Percentiles rank a stretch among this genome's conserved stretches.
Evolutionary conservation across 148 eudicot species (phyloP).

Genomic region (Vaccinium macrocarpon): DNA sequence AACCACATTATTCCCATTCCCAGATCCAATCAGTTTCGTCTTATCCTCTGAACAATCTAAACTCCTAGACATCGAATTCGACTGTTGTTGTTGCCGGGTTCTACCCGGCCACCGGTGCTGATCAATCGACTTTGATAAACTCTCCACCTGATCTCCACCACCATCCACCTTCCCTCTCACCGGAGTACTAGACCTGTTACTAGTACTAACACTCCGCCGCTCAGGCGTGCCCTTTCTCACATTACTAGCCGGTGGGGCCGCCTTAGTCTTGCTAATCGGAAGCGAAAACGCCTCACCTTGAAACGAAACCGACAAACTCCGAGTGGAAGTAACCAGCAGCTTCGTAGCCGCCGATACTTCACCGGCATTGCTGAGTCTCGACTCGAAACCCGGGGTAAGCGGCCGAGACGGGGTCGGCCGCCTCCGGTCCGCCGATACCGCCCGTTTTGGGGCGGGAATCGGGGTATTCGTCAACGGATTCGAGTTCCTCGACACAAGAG

Average conservation of each 20-base stretch:
- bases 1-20: constrained; percentile 30
- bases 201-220: constrained; percentile 41
- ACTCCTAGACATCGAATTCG: constrained; percentile 53
- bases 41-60: constrained; percentile 46
- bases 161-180: constrained; percentile 55
- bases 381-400: constrained; percentile 29
- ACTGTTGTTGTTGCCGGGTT: constrained; percentile 29
- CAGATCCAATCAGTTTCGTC: constrained; percentile 54
- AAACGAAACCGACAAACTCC: constrained; percentile 91
- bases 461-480: constrained; percentile 23
- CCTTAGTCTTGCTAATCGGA: constrained; percentile 86
- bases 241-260: constrained; percentile 43
- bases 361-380: constrained; percentile 35
- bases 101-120: constrained; percentile 88
- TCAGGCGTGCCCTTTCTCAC: constrained; percentile 82
- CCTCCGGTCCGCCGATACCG: constrained; percentile 79
- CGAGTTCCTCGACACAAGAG: constrained; percentile 53
- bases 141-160: constrained; percentile 58
- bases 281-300: constrained; percentile 84
- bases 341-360: constrained; percentile 72
- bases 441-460: constrained; percentile 39
- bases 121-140: constrained; percentile 49
- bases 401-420: constrained; percentile 52
- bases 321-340: constrained; percentile 71
- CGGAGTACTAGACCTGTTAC: constrained; percentile 50